These are phyloP conservation scores for Marasmius tenuissimus DNA, from an alignment of 1,284 basidiomycete species.

Conservation along the genomic window DNA sequence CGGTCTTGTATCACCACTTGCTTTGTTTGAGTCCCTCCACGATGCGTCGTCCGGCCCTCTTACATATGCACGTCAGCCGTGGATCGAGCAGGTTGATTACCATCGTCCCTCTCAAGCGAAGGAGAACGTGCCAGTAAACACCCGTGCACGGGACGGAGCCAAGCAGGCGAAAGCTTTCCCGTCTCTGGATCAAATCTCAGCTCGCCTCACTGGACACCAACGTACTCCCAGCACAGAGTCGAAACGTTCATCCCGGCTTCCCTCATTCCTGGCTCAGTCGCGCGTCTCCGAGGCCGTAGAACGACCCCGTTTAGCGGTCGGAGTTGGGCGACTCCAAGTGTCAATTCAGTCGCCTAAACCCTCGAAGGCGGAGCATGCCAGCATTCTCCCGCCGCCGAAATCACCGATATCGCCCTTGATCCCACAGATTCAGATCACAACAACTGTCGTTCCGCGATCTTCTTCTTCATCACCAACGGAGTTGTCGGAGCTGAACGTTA, in stretches of 20 bases:
- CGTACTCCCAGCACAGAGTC: slow-evolving; percentile 18
- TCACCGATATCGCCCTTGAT: slow-evolving; percentile 36
- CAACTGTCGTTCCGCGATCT: slow-evolving; percentile 47
- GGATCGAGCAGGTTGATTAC: slow-evolving; percentile 72
- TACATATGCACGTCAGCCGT: slow-evolving; percentile 35
- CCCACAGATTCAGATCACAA: slow-evolving; percentile 49
- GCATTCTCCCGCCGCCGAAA: slow-evolving; percentile 25
- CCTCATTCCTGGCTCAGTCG: slow-evolving; percentile 41
- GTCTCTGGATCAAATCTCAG: slow-evolving; percentile 75
- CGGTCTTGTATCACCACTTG: slow-evolving; percentile 61
- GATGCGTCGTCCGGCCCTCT: slow-evolving; percentile 28
- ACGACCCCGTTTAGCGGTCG: slow-evolving; percentile 36
- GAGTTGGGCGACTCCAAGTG: slow-evolving; percentile 52
- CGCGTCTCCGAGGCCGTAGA: slow-evolving; percentile 15
- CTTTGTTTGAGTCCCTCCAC: slow-evolving; percentile 55
- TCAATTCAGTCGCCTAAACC: slow-evolving; percentile 33
- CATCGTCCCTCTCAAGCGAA: slow-evolving; percentile 35
- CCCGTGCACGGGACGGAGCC: slow-evolving; percentile 14
- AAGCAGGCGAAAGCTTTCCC: slow-evolving; percentile 41
- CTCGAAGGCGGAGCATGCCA: slow-evolving; percentile 18
- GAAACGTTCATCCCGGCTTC: slow-evolving; percentile 34
- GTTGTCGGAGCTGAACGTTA: slow-evolving; percentile 54
- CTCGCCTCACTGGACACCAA: slow-evolving; percentile 44
- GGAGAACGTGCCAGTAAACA: slow-evolving; percentile 17
- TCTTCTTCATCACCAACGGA: slow-evolving; percentile 41